phyloP scores from a whole-genome alignment of 2,329 filamentous ascomycete genomes.

The Zymoseptoria ardabiliae region DNA sequence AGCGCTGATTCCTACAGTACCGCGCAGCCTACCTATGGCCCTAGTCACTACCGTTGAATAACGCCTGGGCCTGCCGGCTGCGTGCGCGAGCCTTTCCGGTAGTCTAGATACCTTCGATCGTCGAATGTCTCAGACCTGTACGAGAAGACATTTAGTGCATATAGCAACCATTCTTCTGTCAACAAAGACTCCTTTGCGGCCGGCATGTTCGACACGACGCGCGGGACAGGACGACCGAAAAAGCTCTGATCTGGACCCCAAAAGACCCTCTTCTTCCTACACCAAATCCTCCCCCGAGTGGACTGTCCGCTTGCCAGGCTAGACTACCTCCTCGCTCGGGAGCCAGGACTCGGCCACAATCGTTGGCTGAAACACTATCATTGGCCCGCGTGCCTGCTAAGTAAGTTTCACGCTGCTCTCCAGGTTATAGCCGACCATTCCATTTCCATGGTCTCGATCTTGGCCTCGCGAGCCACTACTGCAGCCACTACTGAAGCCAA shows the following conservation, averaged over 20 bases:
- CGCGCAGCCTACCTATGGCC: background rate
- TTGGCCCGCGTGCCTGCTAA: no score
- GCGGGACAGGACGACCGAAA: no score
- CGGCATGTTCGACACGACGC: background rate
- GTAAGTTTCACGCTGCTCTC: no score
- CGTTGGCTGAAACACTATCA: no score
- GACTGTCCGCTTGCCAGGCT: no score
- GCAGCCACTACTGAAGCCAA: background rate
- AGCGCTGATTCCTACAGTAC: background rate
- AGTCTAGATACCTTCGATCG: background rate
- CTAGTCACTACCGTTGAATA: background rate
- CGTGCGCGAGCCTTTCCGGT: background rate
- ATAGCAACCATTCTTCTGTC: background rate
- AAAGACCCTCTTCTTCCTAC: no score
- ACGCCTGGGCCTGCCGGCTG: background rate
- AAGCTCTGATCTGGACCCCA: no score
- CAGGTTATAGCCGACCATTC: no score
- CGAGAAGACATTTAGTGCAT: background rate
- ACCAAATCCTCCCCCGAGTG: no score
- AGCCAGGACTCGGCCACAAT: no score
- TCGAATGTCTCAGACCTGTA: background rate
- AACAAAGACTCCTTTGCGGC: no score
- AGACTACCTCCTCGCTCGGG: no score
- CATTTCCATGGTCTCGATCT: background rate
- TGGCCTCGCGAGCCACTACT: background rate